Conservation (phyloP, 1,284 basidiomycete species). For the Pseudomicrostroma phylloplanum region DNA sequence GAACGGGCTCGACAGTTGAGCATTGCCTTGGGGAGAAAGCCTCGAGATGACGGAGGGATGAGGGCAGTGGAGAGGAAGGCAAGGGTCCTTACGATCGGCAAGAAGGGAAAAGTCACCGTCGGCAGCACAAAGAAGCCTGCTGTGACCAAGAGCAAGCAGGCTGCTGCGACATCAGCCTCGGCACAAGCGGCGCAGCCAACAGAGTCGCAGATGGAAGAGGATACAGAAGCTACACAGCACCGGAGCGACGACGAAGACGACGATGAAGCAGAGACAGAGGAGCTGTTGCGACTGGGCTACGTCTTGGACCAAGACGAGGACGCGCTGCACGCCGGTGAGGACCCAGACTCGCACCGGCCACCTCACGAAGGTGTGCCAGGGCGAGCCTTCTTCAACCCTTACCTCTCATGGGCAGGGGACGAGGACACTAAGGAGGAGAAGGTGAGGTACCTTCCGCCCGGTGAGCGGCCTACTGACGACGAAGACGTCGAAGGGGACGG, state of each 20-base stretch:
- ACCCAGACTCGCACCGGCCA: too few relatives aligned
- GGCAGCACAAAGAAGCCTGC: background rate
- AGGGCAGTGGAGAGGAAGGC: background rate
- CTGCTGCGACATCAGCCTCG: too few relatives aligned
- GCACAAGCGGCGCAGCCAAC: too few relatives aligned
- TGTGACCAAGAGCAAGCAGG: background rate
- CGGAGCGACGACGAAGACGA: background rate
- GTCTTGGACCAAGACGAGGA: background rate
- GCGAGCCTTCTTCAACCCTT: too few relatives aligned
- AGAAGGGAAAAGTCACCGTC: slow-evolving; percentile 1
- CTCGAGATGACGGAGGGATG: background rate
- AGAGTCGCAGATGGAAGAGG: too few relatives aligned
- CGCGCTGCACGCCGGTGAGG: background rate
- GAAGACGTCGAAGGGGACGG: too few relatives aligned
- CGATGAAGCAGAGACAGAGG: background rate
- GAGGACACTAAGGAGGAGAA: too few relatives aligned
- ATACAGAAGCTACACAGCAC: too few relatives aligned
- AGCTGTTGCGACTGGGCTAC: background rate
- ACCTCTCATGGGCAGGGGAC: too few relatives aligned
- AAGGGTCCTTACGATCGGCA: background rate
- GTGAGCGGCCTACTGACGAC: too few relatives aligned
- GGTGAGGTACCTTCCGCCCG: too few relatives aligned
- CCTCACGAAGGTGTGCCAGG: too few relatives aligned
- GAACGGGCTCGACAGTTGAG: background rate
- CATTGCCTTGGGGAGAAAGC: background rate